Conservation (phyloP, 192 early-diverging fungal genomes). For the Mortierella claussenii region DNA sequence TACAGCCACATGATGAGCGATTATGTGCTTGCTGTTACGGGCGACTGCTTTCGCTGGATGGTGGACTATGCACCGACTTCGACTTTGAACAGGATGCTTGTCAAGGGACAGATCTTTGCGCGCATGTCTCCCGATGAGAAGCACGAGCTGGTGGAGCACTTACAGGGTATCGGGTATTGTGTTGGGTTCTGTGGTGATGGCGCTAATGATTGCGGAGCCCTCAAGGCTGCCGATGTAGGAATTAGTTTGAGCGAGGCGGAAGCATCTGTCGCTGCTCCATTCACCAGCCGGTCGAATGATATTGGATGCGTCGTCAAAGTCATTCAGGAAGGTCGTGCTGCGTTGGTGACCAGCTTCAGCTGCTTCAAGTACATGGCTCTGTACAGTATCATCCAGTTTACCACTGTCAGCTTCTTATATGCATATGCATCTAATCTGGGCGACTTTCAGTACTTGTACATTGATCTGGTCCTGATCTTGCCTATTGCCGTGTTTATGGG, state of each 20-base stretch:
- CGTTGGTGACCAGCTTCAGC: conserved; percentile 96
- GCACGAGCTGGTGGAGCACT: conserved; percentile 88
- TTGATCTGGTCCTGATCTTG: conserved; percentile 93
- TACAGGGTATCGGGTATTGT: conserved; percentile 92
- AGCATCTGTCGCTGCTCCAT: conserved; percentile 97
- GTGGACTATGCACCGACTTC: conserved; percentile 78
- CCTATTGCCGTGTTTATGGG: conserved; percentile 92
- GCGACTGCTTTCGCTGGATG: conserved; percentile 97
- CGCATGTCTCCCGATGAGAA: conserved; percentile 99
- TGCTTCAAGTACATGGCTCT: conserved; percentile 99
- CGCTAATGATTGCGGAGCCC: conserved; percentile 97
- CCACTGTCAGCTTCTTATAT: conserved; percentile 93
- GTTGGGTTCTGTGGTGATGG: conserved; percentile 99
- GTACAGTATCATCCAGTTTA: conserved; percentile 97
- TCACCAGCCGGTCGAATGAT: conserved; percentile 90
- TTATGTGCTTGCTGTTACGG: conserved; percentile 92
- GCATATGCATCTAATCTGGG: conserved; percentile 87
- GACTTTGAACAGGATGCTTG: conserved; percentile 80
- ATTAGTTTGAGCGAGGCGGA: conserved; percentile 97
- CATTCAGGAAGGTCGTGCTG: conserved; percentile 93
- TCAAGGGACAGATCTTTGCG: conserved; percentile 93
- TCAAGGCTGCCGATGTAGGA: conserved; percentile 96
- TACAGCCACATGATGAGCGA: conserved; percentile 59
- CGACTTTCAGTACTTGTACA: conserved; percentile 96
- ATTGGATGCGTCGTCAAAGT: conserved; percentile 94